Evolutionary conservation across 257 asterid genomes (phyloP).

Genomic region (Petunia axillaris): DNA sequence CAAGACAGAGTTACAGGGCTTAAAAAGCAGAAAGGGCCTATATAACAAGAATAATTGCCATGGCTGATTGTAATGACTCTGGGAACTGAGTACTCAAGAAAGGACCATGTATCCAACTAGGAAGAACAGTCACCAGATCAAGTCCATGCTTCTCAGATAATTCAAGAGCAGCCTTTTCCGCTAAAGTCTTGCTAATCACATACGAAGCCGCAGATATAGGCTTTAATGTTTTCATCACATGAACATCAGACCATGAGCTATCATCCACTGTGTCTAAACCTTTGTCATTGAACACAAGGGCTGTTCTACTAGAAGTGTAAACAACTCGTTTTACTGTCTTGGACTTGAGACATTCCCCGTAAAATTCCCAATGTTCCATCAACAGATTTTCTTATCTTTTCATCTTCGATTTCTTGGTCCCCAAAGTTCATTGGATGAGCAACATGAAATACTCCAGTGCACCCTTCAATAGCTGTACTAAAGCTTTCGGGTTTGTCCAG

Average conservation of each 20-base stretch:
- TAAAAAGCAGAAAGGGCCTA: not conserved
- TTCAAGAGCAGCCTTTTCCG: slow-evolving; percentile 53
- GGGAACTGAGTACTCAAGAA: slow-evolving; percentile 51
- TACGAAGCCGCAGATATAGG: slow-evolving; percentile 33
- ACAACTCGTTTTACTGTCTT: slow-evolving; percentile 54
- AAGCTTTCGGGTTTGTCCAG: too few species aligned
- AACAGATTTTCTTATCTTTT: slow-evolving; percentile 31
- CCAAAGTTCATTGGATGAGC: too few species aligned
- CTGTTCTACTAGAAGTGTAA: slow-evolving; percentile 49
- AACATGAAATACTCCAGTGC: too few species aligned
- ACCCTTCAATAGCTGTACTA: too few species aligned
- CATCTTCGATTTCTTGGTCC: slow-evolving; percentile 50
- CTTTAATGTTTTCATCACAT: not conserved
- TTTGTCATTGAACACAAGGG: slow-evolving; percentile 24
- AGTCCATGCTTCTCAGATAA: slow-evolving; percentile 42
- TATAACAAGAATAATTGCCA: slow-evolving; percentile 10
- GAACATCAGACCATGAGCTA: too few species aligned
- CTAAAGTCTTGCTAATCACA: slow-evolving; percentile 47
- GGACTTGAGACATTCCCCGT: slow-evolving; percentile 45
- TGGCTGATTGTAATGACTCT: slow-evolving; percentile 30
- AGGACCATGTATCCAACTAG: slow-evolving; percentile 62
- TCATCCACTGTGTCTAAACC: too few species aligned
- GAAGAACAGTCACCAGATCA: slow-evolving; percentile 20
- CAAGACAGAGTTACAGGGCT: not conserved
- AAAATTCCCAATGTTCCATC: slow-evolving; percentile 45